Evolutionary conservation across 2,329 filamentous ascomycete species (phyloP), one percentile per base, ranked within the genome.

Genomic region (Penicillium janthinellum): DNA sequence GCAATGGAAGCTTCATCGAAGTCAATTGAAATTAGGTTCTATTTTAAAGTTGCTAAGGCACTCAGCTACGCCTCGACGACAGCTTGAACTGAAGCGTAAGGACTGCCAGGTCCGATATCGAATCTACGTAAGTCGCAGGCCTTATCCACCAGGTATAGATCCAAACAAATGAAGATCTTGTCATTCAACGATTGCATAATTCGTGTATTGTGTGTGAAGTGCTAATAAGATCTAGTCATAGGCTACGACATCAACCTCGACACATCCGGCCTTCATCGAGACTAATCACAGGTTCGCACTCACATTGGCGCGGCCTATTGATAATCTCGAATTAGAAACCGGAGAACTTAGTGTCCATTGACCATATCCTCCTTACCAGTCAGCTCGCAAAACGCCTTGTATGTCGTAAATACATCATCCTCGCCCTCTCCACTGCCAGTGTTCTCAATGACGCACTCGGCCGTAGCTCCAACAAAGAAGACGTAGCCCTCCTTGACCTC

Each of bases 351-450:
- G 55, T 73, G 58, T 35, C 73, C 73, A 59, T 77, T 75, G 56
- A 71, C 68, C 65, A 71, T 60, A 37, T 72, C 74, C 64, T 79
- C 77, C 67, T 79, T 77, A 22, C 78, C 80, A 12, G 87, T 85
- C 61, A 96, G 82, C 80, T 97, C 93, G 71, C 92, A 96, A 75
- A 96, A 97, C 0, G 94, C 95, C 80, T 93, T 95, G 82, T 96
- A 99, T 0, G 90, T 93, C 28, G 90, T 89, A 66, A 98, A 89
- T 57, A 89, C 86, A 58, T 92, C 88, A 28, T 86, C 86, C 0
- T 82, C 78, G 0, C 73, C 82, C 1, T 79, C 81, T 50, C 81
- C 81, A 12, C 84, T 66, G 17, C 78, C 78, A 14, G 77, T 79
- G 61, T 80, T 91, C 79, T 96, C 89, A 53, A 98, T 78, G 3